Evolutionary conservation across 2,329 filamentous ascomycete species (phyloP), one percentile per base, ranked within the genome.

Genomic region (Cercospora sp.): DNA sequence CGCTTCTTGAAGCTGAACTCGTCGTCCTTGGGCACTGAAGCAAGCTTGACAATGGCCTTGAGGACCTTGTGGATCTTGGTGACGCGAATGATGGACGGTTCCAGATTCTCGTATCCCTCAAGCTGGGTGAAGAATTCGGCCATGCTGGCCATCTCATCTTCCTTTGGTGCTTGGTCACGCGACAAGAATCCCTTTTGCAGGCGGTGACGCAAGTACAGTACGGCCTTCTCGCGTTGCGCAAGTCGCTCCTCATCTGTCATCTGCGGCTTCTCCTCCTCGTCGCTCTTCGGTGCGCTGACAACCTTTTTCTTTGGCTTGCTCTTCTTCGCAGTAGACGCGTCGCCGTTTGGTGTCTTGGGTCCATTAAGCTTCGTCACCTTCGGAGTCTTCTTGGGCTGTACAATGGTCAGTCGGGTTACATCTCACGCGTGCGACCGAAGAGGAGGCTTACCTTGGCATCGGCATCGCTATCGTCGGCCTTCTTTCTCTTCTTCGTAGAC

Each of bases 31-130:
- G 94, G 94, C 73, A 99, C 97, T 3, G 86, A 86, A 53, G 90
- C 87, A 8, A 99, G 85, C 83, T 97, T 97, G 75, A 97, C 84
- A 73, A 99, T 95, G 4, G 91, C 93, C 83, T 96, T 97, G 66
- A 99, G 86, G 10, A 99, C 94, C 83, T 99, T 99, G 88, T 98
- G 94, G 81, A 99, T 97, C 86, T 98, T 99, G 70, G 95, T 99
- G 13, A 84, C 85, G 71, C 92, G 89, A 75, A 98, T 97, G 74
- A 97, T 95, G 72, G 89, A 89, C 31, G 91, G 92, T 78, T 98
- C 94, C 4, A 98, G 87, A 72, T 97, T 91, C 1, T 88, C 79
- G 84, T 88, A 90, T 7, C 85, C 87, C 81, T 99, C 95, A 5
- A 99, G 87, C 79, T 96, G 92, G 31, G 85, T 86, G 66, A 96